Evolutionary conservation across 345 rosid genomes (phyloP).

Genomic region (Hevea brasiliensis): DNA sequence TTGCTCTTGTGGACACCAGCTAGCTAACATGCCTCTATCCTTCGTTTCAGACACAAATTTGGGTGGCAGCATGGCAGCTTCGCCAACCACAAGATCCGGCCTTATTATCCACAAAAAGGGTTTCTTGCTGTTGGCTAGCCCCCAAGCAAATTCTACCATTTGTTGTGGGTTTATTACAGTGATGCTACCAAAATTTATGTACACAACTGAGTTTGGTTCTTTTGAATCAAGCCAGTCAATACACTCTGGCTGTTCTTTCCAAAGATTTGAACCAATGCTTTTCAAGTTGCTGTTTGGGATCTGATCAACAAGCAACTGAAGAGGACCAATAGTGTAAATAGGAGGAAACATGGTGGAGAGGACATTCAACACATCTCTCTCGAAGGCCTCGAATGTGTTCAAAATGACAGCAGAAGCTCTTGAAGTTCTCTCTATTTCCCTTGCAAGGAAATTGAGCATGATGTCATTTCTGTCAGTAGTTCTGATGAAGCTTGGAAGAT

Average conservation of each 20-base stretch:
- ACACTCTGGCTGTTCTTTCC: slow-evolving; percentile 5
- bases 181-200: slow-evolving; percentile 18
- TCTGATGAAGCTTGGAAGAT: slow-evolving; percentile 43
- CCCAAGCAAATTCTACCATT: slow-evolving; percentile 19
- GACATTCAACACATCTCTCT: neutral
- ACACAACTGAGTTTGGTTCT: slow-evolving; percentile 9
- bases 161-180: slow-evolving; percentile 7
- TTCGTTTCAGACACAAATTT: slow-evolving; percentile 9
- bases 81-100: slow-evolving; percentile 6
- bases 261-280: slow-evolving; percentile 8
- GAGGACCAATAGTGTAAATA: slow-evolving; percentile 6
- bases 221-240: slow-evolving; percentile 10
- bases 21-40: slow-evolving; percentile 12
- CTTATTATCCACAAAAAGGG: slow-evolving; percentile 19
- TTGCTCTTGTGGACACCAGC: slow-evolving; percentile 24
- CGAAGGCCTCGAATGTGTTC: neutral
- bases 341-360: neutral
- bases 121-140: slow-evolving; percentile 18
- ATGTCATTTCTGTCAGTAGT: slow-evolving; percentile 22
- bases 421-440: neutral
- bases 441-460: no score
- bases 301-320: slow-evolving; percentile 3
- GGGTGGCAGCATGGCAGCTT: neutral
- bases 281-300: neutral
- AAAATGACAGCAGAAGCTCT: neutral